Evolutionary conservation across 495 filamentous ascomycete species (phyloP).

Genomic region (Hypoxylon lenormandii): DNA sequence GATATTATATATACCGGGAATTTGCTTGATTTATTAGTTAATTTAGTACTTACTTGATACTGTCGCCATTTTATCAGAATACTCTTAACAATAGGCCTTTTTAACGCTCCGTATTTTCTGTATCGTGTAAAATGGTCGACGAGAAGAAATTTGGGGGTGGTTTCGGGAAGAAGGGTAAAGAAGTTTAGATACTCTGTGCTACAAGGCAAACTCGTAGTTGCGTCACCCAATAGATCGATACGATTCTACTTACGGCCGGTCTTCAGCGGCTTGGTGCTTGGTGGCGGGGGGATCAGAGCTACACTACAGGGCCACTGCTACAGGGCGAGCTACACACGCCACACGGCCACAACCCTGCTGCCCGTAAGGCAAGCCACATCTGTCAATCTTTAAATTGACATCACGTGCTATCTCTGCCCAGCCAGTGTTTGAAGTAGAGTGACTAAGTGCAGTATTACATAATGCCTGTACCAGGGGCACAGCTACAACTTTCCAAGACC

Average conservation of each 20-base stretch:
- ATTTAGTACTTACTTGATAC: slow-evolving; percentile 67
- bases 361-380: neutral
- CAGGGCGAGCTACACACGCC: too few species aligned
- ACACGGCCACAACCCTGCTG: too few species aligned
- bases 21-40: too few species aligned
- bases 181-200: neutral
- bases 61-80: slow-evolving; percentile 64
- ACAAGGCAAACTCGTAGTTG: slow-evolving; percentile 49
- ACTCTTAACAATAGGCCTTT: neutral
- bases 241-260: slow-evolving; percentile 29
- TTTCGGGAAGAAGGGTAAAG: neutral
- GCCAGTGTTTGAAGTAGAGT: neutral
- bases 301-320: slow-evolving; percentile 5
- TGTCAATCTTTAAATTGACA: too few species aligned
- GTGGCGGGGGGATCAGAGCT: slow-evolving; percentile 28
- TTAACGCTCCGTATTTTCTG: neutral
- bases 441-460: too few species aligned
- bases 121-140: neutral
- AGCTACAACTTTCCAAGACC: neutral
- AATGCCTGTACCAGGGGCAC: too few species aligned
- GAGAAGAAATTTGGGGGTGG: neutral
- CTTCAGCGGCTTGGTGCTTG: neutral
- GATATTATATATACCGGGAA: too few species aligned
- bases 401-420: too few species aligned
- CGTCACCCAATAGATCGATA: slow-evolving; percentile 47